Evolutionary conservation across 768 basidiomycete genomes (phyloP).

Genomic region (Candolleomyces efflorescens): DNA sequence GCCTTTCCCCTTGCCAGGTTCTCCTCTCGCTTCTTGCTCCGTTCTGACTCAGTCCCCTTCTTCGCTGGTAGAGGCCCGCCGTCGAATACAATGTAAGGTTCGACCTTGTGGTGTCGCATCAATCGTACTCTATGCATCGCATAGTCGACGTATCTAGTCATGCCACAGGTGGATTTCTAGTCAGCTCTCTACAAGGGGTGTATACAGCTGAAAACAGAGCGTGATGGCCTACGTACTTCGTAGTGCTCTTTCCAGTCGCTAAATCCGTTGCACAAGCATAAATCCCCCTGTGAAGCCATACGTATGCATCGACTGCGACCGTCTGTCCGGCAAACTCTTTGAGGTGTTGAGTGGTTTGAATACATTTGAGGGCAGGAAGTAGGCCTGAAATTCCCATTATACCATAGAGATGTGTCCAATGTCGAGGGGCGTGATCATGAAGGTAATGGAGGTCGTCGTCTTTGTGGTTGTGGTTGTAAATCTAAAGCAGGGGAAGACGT

Average conservation of each 20-base stretch:
- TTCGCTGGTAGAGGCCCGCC: constrained; percentile 96
- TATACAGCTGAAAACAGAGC: neutral
- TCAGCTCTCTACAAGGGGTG: too few species aligned
- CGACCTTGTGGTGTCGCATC: constrained; percentile 77
- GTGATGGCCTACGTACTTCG: constrained; percentile 55
- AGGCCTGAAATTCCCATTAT: constrained; percentile 91
- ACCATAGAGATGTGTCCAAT: neutral
- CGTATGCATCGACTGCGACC: constrained; percentile 92
- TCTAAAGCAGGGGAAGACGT: neutral
- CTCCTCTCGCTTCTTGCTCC: constrained; percentile 73
- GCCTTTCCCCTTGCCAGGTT: constrained; percentile 69
- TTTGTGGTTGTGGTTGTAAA: constrained; percentile 3
- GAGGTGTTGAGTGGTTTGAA: constrained; percentile 74
- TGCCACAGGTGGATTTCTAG: too few species aligned
- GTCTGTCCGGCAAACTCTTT: constrained; percentile 82
- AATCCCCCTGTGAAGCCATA: constrained; percentile 87
- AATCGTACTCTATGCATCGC: constrained; percentile 90
- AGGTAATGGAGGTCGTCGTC: constrained; percentile 3
- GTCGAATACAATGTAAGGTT: constrained; percentile 93
- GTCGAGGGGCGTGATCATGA: neutral
- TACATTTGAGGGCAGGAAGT: constrained; percentile 85
- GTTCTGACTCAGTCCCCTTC: constrained; percentile 79
- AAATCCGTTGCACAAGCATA: constrained; percentile 89
- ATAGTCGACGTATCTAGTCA: constrained; percentile 89
- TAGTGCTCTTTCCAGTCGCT: constrained; percentile 78